Base-by-base conservation (phyloP, 148 eudicot genomes). In the Oxyria digyna region DNA sequence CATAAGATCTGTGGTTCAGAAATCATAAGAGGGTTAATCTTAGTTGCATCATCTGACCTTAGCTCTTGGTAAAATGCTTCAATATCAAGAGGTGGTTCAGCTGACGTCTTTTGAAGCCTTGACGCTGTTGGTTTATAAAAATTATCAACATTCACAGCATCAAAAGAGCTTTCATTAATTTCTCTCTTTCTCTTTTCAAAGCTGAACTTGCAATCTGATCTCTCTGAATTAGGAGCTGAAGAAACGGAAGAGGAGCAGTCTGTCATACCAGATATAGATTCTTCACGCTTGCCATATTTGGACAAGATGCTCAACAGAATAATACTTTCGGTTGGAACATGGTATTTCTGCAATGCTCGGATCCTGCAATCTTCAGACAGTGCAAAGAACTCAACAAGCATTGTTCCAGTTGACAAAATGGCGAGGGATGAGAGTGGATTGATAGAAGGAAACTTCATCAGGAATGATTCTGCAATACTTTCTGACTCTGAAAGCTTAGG, bases 391-490 rank as follows among this genome's bases (percentile, higher is more conserved):
- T 91, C 85, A 49, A 76, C 75, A 70, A 87, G 89, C 72, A 71
- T 71, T 75, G 77, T 73, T 42, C 75, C 91, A 63, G 85, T 79
- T 23, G 99, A 85, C 74, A 87, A 76, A 67, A 94, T 84, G 54
- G 91, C 93, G 80, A 90, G 97, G 74, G 99, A 97, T 64, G 96
- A 85, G 70, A 94, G 87, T 43, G 99, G 96, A 82, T 94, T 91
- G 31, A 91, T 77, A 52, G 97, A 91, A 79, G 96, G 94, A 78
- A 88, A 88, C 75, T 81, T 64, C 41, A 96, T 80, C 4, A 95
- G 86, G 75, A 95, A 95, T 50, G 87, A 88, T 81, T 95, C 99
- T 66, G 91, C 96, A 38, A 84, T 71, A 68, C 84, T 88, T 80
- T 95, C 93, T 43, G 99, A 85, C 71, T 95, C 99, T 3, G 88